Percentiles rank a stretch among this genome's conserved stretches.
These are phyloP conservation scores for Earliella scabrosa DNA, from an alignment of 1,284 basidiomycete species.

Conservation along the genomic window DNA sequence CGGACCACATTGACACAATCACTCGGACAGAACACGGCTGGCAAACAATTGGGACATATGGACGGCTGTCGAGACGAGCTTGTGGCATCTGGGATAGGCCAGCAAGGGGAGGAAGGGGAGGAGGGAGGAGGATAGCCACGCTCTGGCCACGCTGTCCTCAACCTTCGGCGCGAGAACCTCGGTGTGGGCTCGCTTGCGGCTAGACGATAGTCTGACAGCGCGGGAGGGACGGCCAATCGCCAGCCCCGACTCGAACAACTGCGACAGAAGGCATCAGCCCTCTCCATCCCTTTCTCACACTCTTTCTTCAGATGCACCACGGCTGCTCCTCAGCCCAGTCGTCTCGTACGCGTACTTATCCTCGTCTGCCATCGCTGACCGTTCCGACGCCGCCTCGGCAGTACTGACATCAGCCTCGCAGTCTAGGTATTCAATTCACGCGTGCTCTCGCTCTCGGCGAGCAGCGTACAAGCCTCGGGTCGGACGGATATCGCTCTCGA, in stretches of 20 bases:
- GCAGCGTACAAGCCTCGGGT: conserved; percentile 3
- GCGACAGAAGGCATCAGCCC: conserved; percentile 18
- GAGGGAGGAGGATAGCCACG: conserved; percentile 23
- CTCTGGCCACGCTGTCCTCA: conserved; percentile 1
- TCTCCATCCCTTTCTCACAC: conserved; percentile 9
- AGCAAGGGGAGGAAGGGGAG: neutral
- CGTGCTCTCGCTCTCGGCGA: neutral
- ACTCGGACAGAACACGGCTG: neutral
- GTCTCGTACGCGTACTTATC: neutral
- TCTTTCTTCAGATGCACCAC: conserved; percentile 10
- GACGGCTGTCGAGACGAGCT: too few relatives aligned
- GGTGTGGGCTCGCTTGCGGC: conserved; percentile 23
- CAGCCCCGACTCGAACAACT: conserved; percentile 9
- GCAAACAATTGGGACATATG: neutral
- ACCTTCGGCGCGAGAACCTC: conserved; percentile 25
- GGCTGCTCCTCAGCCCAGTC: neutral
- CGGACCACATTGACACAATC: neutral
- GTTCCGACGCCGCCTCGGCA: conserved; percentile 15
- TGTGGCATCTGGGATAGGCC: too few relatives aligned
- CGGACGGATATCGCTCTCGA: conserved; percentile 17
- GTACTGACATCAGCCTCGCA: conserved; percentile 1
- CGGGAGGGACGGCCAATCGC: conserved; percentile 18
- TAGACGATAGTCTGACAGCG: conserved; percentile 11
- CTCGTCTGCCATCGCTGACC: conserved; percentile 1
- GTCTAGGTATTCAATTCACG: neutral